Evolutionary conservation across 495 filamentous ascomycete genomes (phyloP).

Genomic region (Clavariopsis aquatica): DNA sequence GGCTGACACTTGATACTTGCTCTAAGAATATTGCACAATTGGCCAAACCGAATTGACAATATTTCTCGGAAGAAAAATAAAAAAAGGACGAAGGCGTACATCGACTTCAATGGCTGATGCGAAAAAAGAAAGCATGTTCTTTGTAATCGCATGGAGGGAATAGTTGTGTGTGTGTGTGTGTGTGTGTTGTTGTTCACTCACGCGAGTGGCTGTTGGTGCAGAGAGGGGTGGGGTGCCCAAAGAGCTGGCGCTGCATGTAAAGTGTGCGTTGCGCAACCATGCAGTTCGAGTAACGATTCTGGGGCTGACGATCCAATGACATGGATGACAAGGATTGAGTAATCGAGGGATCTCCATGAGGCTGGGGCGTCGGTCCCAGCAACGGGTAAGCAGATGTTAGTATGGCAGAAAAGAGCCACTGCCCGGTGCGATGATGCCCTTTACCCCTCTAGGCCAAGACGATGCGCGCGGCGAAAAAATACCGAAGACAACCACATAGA

Average conservation of each 20-base stretch:
- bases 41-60: too few relatives aligned
- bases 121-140: too few relatives aligned
- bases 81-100: background rate
- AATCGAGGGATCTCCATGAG: conserved; percentile 13
- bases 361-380: conserved; percentile 21
- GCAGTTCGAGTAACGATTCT: background rate
- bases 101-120: background rate
- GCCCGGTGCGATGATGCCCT: background rate
- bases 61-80: background rate
- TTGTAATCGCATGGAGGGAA: background rate
- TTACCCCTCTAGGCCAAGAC: conserved; percentile 6
- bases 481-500: background rate
- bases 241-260: conserved; percentile 2
- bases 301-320: conserved; percentile 22
- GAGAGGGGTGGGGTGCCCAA: background rate
- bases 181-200: conserved; percentile 1
- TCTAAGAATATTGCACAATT: background rate
- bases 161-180: background rate
- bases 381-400: conserved; percentile 18
- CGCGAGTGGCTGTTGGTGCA: background rate
- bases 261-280: conserved; percentile 2
- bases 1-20: background rate
- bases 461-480: conserved; percentile 10
- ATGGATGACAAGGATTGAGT: conserved; percentile 11
- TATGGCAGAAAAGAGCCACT: background rate